Evolutionary conservation across 805 yeast species (phyloP).

Genomic region (Kazachstania martiniae): DNA sequence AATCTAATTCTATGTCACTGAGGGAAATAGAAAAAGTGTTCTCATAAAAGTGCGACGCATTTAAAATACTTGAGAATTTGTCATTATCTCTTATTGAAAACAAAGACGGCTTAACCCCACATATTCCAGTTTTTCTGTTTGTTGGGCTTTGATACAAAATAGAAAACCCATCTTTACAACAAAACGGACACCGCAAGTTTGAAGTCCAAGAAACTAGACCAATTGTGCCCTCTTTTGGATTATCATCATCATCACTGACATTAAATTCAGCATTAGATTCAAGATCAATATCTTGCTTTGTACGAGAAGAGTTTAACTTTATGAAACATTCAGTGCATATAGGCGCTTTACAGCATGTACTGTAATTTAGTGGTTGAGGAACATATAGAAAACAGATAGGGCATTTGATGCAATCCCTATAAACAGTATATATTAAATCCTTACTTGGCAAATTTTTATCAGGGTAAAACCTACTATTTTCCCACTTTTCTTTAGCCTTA

Average conservation of each 20-base stretch:
- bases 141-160: neutral
- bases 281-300: too few species aligned
- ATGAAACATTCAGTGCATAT: neutral
- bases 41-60: too few species aligned
- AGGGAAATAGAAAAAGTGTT: too few species aligned
- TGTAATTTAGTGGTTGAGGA: constrained; percentile 3
- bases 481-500: constrained; percentile 31
- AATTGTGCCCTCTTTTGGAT: neutral
- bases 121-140: neutral
- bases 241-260: neutral
- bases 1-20: too few species aligned
- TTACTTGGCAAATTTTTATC: constrained; percentile 2
- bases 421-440: constrained; percentile 43
- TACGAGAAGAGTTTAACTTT: neutral
- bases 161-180: neutral
- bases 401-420: constrained; percentile 65
- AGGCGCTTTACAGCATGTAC: neutral
- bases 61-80: too few species aligned
- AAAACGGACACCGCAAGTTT: neutral
- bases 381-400: constrained; percentile 80
- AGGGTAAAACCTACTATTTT: neutral
- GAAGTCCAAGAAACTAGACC: neutral
- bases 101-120: neutral
- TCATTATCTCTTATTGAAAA: neutral
- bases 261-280: neutral